A percentile compares a stretch with the other conserved stretches of the same genome.
phyloP scores from a whole-genome alignment of 805 yeast genomes.

The Cyberlindnera galapagoensis region DNA sequence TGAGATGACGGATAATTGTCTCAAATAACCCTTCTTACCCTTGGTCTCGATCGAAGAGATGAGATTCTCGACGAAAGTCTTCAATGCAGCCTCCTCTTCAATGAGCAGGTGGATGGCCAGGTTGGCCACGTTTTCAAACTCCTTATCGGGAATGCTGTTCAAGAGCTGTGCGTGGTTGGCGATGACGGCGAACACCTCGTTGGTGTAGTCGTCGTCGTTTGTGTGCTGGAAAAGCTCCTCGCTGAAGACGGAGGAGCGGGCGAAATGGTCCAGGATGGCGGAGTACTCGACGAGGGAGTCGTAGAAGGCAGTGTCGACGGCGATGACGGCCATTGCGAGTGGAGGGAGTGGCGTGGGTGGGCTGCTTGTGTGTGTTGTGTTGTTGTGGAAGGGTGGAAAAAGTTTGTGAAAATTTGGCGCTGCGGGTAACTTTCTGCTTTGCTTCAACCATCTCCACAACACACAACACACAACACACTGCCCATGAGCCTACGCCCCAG shows the following conservation, averaged over 20 bases:
- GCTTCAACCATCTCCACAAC: too few species aligned
- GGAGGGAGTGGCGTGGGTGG: too few species aligned
- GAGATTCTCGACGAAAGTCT: conserved; percentile 10
- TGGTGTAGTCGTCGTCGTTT: conserved; percentile 7
- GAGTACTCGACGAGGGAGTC: conserved; percentile 30
- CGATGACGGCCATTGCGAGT: conserved; percentile 29
- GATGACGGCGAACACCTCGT: conserved; percentile 16
- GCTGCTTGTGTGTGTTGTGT: too few species aligned
- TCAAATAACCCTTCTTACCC: conserved; percentile 18
- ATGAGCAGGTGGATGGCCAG: conserved; percentile 20
- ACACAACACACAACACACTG: too few species aligned
- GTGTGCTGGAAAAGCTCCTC: conserved; percentile 14
- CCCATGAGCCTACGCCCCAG: too few species aligned
- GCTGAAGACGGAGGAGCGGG: conserved; percentile 9
- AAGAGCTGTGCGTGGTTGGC: conserved; percentile 11
- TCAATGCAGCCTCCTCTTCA: conserved; percentile 3
- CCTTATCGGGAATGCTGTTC: conserved; percentile 19
- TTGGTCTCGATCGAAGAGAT: conserved; percentile 17
- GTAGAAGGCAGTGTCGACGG: conserved; percentile 34
- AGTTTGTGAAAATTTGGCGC: too few species aligned
- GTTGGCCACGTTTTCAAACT: conserved; percentile 22
- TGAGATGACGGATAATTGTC: conserved; percentile 11
- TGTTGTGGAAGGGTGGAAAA: too few species aligned
- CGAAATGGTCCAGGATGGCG: conserved; percentile 23
- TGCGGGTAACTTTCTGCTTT: too few species aligned